Evolutionary conservation across 2,329 filamentous ascomycete genomes (phyloP), one percentile per base, ranked within the genome.

Genomic region (Penicillium sp.): DNA sequence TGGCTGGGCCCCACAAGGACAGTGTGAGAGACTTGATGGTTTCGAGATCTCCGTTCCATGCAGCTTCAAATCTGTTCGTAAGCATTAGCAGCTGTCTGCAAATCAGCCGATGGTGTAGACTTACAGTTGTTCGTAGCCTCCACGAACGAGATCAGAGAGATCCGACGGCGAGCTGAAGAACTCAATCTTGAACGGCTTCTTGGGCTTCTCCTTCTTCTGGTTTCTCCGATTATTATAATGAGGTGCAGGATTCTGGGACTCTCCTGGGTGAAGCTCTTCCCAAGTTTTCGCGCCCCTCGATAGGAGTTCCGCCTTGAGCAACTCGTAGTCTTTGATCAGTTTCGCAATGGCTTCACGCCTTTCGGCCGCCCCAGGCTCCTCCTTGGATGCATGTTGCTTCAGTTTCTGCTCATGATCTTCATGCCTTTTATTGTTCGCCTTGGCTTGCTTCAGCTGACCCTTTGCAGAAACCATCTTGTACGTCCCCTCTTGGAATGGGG

Each of bases 1-100:
- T 75, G 6, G 82, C 76, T 4, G 78, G 69, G 13, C 70, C 83
- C 78, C 63, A 70, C 60, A 61, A 66, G 1, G 49, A 60, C 0
- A 74, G 51, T 6, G 74, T 75, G 37, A 77, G 65, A 0, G 54
- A 22, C 39, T 73, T 73, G 73, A 94, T 85, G 3, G 78, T 85
- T 1, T 85, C 79, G 1, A 89, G 63, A 64, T 95, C 85, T n/a
- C 88, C 89, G 4, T 67, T 67, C 89, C 89, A 95, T 4, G 86
- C 86, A 37, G 90, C 90, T 69, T 94, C 86, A 36, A 75, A 75
- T 6, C 75, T 78, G 58, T 76, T 13, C 22, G 43, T 36, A 18
- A 62, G 62, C 89, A 91, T 1, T 81, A 86, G 51, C 78, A 35
- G 22, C 16, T 37, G 11, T 16, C 22, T 27, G 16, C 19, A 16